Conservation (phyloP, 768 basidiomycete genomes). For the Tubosaeta sp. region DNA sequence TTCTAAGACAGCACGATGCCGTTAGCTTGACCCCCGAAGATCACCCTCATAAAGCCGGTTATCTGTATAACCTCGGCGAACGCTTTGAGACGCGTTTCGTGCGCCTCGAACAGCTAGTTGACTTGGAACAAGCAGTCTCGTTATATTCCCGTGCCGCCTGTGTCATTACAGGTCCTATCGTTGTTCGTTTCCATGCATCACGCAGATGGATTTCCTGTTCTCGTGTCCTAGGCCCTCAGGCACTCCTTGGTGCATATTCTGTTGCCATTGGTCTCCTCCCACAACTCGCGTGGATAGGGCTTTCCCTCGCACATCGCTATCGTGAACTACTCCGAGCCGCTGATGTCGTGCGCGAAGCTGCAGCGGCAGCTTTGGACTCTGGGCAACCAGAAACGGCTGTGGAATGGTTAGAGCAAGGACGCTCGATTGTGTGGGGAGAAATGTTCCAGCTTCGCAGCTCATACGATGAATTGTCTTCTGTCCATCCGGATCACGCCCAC, state of each 20-base stretch:
- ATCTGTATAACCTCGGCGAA: not conserved
- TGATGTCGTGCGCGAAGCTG: conserved; percentile 6
- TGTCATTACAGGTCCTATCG: not conserved
- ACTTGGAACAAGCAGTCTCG: not conserved
- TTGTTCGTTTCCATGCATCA: not conserved
- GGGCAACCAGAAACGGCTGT: conserved; percentile 1
- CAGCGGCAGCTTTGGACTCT: conserved; percentile 2
- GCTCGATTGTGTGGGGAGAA: conserved; percentile 12
- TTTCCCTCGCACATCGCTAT: not conserved
- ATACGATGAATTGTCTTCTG: not conserved
- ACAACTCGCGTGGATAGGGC: not conserved
- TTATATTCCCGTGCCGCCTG: not conserved
- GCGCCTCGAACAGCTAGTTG: not conserved
- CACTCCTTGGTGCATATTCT: not conserved
- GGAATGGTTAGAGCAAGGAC: conserved; percentile 20
- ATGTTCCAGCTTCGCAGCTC: conserved; percentile 11
- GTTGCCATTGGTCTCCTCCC: not conserved
- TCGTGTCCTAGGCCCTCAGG: not conserved
- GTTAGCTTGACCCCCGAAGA: not conserved
- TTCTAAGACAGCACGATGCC: not conserved
- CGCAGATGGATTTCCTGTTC: not conserved
- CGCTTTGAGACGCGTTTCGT: not conserved
- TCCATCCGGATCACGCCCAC: conserved; percentile 3
- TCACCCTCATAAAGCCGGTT: not conserved
- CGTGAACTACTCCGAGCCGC: not conserved